Percentiles rank a stretch among this genome's conserved stretches.
Conservation (phyloP, 2,329 filamentous ascomycete genomes). For the Ceratocystis papillata region DNA sequence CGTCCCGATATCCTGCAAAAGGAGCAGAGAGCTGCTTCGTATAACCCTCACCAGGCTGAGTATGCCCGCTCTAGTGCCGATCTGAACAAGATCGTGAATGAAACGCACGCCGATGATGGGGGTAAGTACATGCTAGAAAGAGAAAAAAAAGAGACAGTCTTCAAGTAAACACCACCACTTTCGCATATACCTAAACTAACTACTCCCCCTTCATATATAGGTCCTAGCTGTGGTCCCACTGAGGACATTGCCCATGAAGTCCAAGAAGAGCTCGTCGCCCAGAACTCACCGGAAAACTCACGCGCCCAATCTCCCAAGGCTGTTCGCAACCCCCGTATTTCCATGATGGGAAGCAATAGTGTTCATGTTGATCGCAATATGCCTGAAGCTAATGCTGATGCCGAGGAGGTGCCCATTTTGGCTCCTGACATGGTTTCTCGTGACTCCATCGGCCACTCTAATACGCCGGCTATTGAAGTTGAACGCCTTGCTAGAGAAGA, state of each 20-base stretch:
- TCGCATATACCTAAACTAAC: neutral
- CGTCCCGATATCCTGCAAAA: slow-evolving; percentile 73
- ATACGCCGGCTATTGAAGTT: slow-evolving; percentile 68
- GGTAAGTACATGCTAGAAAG: slow-evolving; percentile 12
- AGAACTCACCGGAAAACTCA: slow-evolving; percentile 53
- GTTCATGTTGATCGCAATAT: slow-evolving; percentile 65
- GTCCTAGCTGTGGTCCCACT: slow-evolving; percentile 51
- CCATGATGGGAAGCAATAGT: slow-evolving; percentile 42
- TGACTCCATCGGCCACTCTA: slow-evolving; percentile 48
- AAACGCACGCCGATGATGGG: slow-evolving; percentile 38
- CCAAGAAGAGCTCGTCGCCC: slow-evolving; percentile 69
- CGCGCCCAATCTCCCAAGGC: slow-evolving; percentile 29
- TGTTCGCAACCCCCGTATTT: slow-evolving; percentile 27
- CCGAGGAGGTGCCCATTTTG: slow-evolving; percentile 65
- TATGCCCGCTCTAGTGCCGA: slow-evolving; percentile 84
- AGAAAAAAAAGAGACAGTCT: neutral
- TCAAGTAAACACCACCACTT: neutral
- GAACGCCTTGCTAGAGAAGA: slow-evolving; percentile 52
- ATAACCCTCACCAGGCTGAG: slow-evolving; percentile 48
- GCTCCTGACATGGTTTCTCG: slow-evolving; percentile 80
- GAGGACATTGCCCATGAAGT: slow-evolving; percentile 87
- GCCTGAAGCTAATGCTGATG: slow-evolving; percentile 26
- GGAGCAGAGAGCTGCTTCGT: slow-evolving; percentile 52
- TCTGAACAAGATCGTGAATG: slow-evolving; percentile 76
- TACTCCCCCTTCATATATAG: slow-evolving; percentile 23